These are phyloP conservation scores for Camellia sinensis DNA, from an alignment of 148 eudicot species.

Conservation along the genomic window DNA sequence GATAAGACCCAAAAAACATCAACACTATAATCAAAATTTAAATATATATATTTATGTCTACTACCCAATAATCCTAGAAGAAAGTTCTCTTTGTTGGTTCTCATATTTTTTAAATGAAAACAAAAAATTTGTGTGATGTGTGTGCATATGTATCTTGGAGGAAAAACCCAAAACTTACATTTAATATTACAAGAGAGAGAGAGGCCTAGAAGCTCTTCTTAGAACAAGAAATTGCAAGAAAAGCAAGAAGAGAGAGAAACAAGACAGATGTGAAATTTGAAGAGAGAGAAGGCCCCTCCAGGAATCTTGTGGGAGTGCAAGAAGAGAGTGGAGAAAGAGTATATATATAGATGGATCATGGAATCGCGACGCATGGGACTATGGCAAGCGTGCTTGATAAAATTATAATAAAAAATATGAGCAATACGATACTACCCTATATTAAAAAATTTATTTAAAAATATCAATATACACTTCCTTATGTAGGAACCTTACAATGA, in stretches of 20 bases:
- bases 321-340: not conserved
- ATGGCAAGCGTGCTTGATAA: not conserved
- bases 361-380: not conserved
- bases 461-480: no score
- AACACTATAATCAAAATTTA: not conserved
- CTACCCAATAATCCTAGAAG: not conserved
- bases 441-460: no score
- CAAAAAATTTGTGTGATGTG: not conserved
- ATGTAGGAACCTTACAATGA: no score
- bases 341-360: not conserved
- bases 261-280: not conserved
- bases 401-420: no score
- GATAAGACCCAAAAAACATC: not conserved
- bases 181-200: not conserved
- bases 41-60: not conserved
- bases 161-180: not conserved
- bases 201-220: not conserved
- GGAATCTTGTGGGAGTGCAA: not conserved
- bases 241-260: not conserved
- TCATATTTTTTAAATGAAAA: no score
- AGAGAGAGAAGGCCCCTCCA: not conserved
- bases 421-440: no score
- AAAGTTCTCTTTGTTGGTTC: not conserved
- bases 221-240: not conserved
- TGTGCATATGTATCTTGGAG: not conserved